phyloP scores from a whole-genome alignment of 1,284 basidiomycete genomes.

The Meira nashicola region DNA sequence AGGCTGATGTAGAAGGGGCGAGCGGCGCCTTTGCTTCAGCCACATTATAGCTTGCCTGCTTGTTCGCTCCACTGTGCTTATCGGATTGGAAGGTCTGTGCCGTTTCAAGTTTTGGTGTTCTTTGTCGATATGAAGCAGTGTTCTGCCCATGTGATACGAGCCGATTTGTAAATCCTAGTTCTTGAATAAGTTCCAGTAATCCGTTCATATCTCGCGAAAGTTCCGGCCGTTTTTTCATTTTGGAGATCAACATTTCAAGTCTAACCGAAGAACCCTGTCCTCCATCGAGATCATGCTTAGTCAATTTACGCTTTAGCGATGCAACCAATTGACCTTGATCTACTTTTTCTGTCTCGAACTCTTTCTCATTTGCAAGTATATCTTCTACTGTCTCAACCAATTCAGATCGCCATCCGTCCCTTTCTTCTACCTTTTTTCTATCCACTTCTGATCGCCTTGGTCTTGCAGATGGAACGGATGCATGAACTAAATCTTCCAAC shows the following conservation, averaged over 20 bases:
- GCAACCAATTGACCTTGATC: background rate
- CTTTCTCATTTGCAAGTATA: background rate
- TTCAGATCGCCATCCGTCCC: background rate
- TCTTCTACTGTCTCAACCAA: background rate
- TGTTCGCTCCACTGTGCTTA: no score
- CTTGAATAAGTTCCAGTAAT: no score
- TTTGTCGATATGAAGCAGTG: no score
- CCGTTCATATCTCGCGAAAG: no score
- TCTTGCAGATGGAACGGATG: background rate
- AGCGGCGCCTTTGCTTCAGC: background rate
- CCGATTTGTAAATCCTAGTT: no score
- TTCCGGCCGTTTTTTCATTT: slow-evolving; percentile 3
- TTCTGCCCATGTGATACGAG: no score
- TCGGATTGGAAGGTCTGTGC: no score
- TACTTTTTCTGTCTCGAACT: background rate
- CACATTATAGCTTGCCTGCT: background rate
- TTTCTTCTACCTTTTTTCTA: background rate
- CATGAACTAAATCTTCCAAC: background rate
- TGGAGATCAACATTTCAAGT: slow-evolving; percentile 20
- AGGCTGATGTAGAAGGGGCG: background rate
- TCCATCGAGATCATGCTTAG: slow-evolving; percentile 22
- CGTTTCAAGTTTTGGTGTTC: no score
- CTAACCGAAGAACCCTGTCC: slow-evolving; percentile 27
- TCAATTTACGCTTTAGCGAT: background rate
- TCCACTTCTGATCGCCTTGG: background rate